phyloP scores from a whole-genome alignment of 352 stramenopile genomes.

The Pythium sp. region DNA sequence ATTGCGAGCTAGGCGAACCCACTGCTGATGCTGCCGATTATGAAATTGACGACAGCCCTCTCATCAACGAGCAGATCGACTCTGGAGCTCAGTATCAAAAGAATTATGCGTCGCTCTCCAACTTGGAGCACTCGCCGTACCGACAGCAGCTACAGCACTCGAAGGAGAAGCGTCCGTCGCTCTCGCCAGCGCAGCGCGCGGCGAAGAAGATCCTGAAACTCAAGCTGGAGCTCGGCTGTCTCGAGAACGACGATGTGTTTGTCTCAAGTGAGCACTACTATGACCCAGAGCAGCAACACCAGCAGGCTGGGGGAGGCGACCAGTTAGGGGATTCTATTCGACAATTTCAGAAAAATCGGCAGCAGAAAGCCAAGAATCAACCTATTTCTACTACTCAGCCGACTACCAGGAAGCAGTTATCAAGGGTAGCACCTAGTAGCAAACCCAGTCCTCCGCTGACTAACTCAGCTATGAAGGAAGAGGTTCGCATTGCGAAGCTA shows the following conservation, averaged over 20 bases:
- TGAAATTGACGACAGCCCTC: neutral
- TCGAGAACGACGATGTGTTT: neutral
- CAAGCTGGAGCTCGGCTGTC: slow-evolving; percentile 30
- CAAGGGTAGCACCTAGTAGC: neutral
- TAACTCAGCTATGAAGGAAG: neutral
- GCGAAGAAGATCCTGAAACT: slow-evolving; percentile 54
- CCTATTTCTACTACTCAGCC: neutral
- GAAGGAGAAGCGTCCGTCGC: slow-evolving; percentile 17
- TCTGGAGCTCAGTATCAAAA: neutral
- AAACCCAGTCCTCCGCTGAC: neutral
- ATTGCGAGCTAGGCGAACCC: slow-evolving; percentile 7
- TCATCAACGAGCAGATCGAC: neutral
- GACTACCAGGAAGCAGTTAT: neutral
- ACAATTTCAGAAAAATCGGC: neutral
- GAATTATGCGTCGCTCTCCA: neutral
- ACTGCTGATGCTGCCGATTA: neutral
- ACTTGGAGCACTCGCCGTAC: slow-evolving; percentile 36
- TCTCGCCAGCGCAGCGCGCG: slow-evolving; percentile 49
- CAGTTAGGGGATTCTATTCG: neutral
- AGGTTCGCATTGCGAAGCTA: neutral
- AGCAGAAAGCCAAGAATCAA: neutral
- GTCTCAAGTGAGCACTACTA: neutral
- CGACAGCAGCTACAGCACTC: slow-evolving; percentile 22
- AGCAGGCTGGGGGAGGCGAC: neutral
- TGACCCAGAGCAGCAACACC: neutral